These are phyloP conservation scores for Orbilia oligospora DNA, from an alignment of 2,329 filamentous ascomycete genomes.

Conservation along the genomic window DNA sequence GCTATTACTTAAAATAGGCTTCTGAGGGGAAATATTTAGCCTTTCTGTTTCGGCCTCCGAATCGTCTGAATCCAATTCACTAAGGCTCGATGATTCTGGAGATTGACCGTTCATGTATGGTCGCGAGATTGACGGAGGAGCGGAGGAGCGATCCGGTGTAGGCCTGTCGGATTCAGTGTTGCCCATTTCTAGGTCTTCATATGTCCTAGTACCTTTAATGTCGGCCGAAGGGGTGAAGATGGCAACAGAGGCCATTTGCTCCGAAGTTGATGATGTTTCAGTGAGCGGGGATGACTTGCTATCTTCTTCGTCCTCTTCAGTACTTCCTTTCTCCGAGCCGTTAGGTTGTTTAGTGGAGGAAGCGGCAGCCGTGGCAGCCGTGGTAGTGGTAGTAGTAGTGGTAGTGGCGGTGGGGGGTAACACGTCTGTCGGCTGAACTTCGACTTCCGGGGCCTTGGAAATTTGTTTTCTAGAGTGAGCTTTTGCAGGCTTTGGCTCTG, in stretches of 20 bases:
- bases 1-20: slow-evolving; percentile 74
- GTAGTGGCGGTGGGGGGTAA: slow-evolving; percentile 49
- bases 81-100: slow-evolving; percentile 65
- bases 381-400: slow-evolving; percentile 11
- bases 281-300: slow-evolving; percentile 58
- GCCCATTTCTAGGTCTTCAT: slow-evolving; percentile 61
- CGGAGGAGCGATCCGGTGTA: slow-evolving; percentile 60
- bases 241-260: slow-evolving; percentile 58
- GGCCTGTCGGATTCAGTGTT: slow-evolving; percentile 62
- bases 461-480: slow-evolving; percentile 38
- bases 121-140: slow-evolving; percentile 70
- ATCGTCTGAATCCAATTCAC: slow-evolving; percentile 71
- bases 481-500: slow-evolving; percentile 28
- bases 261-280: slow-evolving; percentile 53
- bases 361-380: background rate
- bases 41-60: slow-evolving; percentile 79
- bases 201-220: slow-evolving; percentile 59
- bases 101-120: slow-evolving; percentile 65
- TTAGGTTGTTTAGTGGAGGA: slow-evolving; percentile 40
- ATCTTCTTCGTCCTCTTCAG: slow-evolving; percentile 59
- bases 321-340: slow-evolving; percentile 57
- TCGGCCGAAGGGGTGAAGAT: slow-evolving; percentile 59
- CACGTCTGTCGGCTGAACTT: slow-evolving; percentile 45
- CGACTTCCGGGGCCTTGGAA: slow-evolving; percentile 41
- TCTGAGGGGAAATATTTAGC: slow-evolving; percentile 85